Percentiles rank a stretch among this genome's conserved stretches.
Evolutionary conservation across 2,329 filamentous ascomycete species (phyloP).

Genomic region (Colletotrichum lindemuthianum): DNA sequence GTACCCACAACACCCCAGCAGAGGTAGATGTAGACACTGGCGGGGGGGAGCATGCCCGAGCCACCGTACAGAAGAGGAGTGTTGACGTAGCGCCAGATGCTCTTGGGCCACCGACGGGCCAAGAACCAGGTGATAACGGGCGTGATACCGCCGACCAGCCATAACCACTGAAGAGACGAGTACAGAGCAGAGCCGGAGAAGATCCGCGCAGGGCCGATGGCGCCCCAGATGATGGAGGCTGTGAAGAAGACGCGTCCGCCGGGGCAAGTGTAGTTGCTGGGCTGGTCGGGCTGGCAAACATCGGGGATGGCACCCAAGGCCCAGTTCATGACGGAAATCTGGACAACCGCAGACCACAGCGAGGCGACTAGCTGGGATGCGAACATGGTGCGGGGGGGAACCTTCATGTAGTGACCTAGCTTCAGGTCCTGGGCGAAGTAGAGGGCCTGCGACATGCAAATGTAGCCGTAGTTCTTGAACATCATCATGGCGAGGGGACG

Average conservation of each 20-base stretch:
- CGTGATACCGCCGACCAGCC: slow-evolving; percentile 71
- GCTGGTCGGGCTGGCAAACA: slow-evolving; percentile 65
- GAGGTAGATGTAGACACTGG: slow-evolving; percentile 76
- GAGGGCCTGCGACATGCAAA: slow-evolving; percentile 73
- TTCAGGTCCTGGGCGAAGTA: slow-evolving; percentile 75
- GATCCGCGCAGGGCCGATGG: slow-evolving; percentile 76
- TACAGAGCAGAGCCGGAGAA: slow-evolving; percentile 74
- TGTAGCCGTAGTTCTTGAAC: slow-evolving; percentile 80
- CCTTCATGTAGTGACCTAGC: slow-evolving; percentile 75
- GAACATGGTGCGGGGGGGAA: slow-evolving; percentile 71
- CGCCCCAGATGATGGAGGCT: slow-evolving; percentile 77
- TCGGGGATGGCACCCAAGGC: slow-evolving; percentile 69
- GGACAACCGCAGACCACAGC: slow-evolving; percentile 69
- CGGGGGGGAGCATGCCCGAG: slow-evolving; percentile 71
- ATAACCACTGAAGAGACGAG: slow-evolving; percentile 74
- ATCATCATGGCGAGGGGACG: slow-evolving; percentile 79
- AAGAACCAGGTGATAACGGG: slow-evolving; percentile 72
- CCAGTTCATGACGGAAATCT: slow-evolving; percentile 74
- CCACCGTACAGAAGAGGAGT: slow-evolving; percentile 76
- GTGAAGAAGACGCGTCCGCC: slow-evolving; percentile 71
- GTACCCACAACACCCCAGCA: slow-evolving; percentile 75
- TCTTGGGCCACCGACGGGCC: slow-evolving; percentile 70
- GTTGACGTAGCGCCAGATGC: slow-evolving; percentile 72
- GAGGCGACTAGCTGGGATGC: slow-evolving; percentile 68
- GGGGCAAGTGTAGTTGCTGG: slow-evolving; percentile 67